Evolutionary conservation across 139 green algal species (phyloP).

Genomic region (Chlorella sorokiniana): DNA sequence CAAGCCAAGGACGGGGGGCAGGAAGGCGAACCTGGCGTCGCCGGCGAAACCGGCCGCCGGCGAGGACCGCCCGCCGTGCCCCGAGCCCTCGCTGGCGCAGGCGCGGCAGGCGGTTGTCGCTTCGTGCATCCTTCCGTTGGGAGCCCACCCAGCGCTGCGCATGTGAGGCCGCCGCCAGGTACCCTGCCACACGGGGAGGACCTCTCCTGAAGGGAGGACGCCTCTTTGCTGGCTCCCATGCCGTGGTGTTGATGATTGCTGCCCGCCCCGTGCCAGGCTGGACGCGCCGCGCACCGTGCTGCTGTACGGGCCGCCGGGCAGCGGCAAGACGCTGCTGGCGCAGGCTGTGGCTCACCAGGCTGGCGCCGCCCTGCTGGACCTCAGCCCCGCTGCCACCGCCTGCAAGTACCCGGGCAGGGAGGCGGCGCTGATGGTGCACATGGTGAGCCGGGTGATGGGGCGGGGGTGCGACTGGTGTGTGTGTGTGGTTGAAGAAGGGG

Average conservation of each 20-base stretch:
- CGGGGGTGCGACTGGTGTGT: not conserved
- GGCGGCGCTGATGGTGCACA: slow-evolving; percentile 86
- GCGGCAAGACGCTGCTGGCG: slow-evolving; percentile 85
- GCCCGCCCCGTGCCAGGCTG: slow-evolving; percentile 22
- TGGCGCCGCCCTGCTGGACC: slow-evolving; percentile 85
- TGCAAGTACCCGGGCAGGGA: slow-evolving; percentile 86
- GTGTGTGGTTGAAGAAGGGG: too few species aligned
- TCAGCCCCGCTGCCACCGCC: slow-evolving; percentile 81
- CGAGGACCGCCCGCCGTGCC: slow-evolving; percentile 1
- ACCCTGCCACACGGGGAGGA: too few species aligned
- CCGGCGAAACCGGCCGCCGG: not conserved
- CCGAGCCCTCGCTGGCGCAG: slow-evolving; percentile 76
- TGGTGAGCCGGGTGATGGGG: slow-evolving; percentile 51
- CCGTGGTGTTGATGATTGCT: not conserved
- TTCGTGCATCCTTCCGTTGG: slow-evolving; percentile 82
- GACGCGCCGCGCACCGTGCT: slow-evolving; percentile 64
- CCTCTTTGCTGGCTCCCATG: too few species aligned
- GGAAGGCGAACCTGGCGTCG: slow-evolving; percentile 37
- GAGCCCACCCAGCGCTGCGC: slow-evolving; percentile 24
- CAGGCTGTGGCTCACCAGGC: slow-evolving; percentile 64
- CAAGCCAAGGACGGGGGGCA: slow-evolving; percentile 20
- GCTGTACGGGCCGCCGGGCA: slow-evolving; percentile 78
- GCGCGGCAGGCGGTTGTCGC: slow-evolving; percentile 78
- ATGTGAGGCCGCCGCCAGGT: not conserved
- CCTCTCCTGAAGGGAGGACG: too few species aligned